Conservation (phyloP, 192 early-diverging fungal genomes). For the Neocallimastix lanati region DNA sequence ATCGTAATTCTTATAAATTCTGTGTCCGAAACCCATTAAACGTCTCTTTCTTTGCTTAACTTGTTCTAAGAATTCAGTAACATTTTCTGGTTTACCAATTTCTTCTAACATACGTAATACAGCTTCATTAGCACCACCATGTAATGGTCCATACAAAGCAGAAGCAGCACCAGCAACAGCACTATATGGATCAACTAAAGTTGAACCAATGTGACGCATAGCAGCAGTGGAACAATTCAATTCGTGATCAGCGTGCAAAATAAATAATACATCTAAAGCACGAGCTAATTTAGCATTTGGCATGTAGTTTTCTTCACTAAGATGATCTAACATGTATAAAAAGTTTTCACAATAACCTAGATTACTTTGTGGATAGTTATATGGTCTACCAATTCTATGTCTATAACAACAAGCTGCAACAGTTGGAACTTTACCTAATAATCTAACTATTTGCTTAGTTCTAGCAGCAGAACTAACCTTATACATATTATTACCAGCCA, state of each 20-base stretch:
- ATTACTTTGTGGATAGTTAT: constrained; percentile 18
- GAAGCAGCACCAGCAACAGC: constrained; percentile 38
- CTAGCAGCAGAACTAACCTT: constrained; percentile 7
- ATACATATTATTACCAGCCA: constrained; percentile 25
- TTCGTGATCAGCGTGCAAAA: constrained; percentile 45
- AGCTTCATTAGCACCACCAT: constrained; percentile 46
- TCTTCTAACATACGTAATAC: constrained; percentile 45
- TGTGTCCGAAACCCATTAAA: constrained; percentile 43
- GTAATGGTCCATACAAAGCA: constrained; percentile 46
- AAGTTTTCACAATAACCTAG: constrained; percentile 45
- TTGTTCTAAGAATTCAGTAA: constrained; percentile 33
- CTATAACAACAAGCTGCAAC: constrained; percentile 39
- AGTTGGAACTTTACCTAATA: constrained; percentile 44
- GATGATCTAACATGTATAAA: constrained; percentile 34
- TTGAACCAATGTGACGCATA: constrained; percentile 44
- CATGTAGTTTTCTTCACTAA: constrained; percentile 33
- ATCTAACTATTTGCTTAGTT: constrained; percentile 34
- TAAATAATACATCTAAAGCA: constrained; percentile 51
- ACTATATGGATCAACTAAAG: constrained; percentile 38
- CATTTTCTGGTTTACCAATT: constrained; percentile 34
- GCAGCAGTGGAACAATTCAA: constrained; percentile 29
- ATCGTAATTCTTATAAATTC: constrained; percentile 48
- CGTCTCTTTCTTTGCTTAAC: constrained; percentile 37
- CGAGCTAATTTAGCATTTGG: constrained; percentile 33
- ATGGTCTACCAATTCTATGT: constrained; percentile 34